Percentiles rank a stretch among this genome's conserved stretches.
Evolutionary conservation across 805 yeast species (phyloP).

Genomic region (Ogataea corticis): DNA sequence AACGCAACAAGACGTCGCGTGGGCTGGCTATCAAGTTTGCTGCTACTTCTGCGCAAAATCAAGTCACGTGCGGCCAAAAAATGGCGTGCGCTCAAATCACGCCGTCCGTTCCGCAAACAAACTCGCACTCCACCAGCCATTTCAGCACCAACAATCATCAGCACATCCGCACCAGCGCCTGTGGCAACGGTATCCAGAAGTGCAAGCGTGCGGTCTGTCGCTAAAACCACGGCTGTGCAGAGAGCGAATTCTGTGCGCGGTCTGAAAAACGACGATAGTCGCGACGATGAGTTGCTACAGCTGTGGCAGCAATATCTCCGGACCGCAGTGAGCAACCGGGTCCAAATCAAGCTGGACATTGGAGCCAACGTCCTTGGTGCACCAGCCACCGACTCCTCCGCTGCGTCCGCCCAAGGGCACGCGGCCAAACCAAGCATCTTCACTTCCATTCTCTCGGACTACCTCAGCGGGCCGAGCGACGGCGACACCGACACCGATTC

Average conservation of each 20-base stretch:
- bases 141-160: background rate
- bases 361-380: slow-evolving; percentile 10
- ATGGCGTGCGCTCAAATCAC: slow-evolving; percentile 23
- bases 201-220: no score
- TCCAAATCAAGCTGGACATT: slow-evolving; percentile 32
- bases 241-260: background rate
- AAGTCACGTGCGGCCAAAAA: slow-evolving; percentile 15
- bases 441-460: slow-evolving; percentile 21
- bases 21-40: slow-evolving; percentile 30
- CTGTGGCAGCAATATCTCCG: slow-evolving; percentile 33
- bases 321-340: slow-evolving; percentile 26
- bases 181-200: no score
- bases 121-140: background rate
- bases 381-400: background rate
- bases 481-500: slow-evolving; percentile 8
- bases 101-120: slow-evolving; percentile 3
- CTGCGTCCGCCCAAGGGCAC: background rate
- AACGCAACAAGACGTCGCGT: slow-evolving; percentile 35
- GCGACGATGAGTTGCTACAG: slow-evolving; percentile 15
- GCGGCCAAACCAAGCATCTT: slow-evolving; percentile 18
- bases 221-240: no score
- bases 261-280: slow-evolving; percentile 3
- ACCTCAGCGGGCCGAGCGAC: slow-evolving; percentile 13
- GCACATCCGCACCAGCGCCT: background rate
- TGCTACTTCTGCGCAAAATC: slow-evolving; percentile 12